Percentiles rank a stretch among this genome's conserved stretches.
phyloP scores from a whole-genome alignment of 345 rosid genomes.

The Lumnitzera racemosa region DNA sequence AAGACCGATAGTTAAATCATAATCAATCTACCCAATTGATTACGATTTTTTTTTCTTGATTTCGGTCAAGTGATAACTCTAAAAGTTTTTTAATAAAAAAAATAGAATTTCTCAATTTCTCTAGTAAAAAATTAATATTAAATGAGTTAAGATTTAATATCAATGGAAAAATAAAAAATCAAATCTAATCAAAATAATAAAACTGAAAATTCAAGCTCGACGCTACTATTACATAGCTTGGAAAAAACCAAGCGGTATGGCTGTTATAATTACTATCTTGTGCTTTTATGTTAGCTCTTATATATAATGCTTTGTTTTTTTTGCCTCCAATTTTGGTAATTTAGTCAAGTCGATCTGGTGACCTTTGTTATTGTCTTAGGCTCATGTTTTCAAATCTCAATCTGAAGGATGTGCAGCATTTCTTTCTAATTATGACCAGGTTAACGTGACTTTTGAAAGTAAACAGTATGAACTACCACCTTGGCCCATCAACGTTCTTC shows the following conservation, averaged over 20 bases:
- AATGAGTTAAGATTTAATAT: too few relatives aligned
- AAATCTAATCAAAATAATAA: too few relatives aligned
- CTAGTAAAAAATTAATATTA: too few relatives aligned
- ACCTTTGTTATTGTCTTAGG: slow-evolving; percentile 25
- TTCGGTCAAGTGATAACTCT: too few relatives aligned
- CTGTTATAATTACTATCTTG: neutral
- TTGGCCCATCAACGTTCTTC: slow-evolving; percentile 90
- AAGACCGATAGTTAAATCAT: too few relatives aligned
- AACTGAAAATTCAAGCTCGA: too few relatives aligned
- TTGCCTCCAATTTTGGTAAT: too few relatives aligned
- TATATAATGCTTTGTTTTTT: neutral
- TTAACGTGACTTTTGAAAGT: slow-evolving; percentile 48
- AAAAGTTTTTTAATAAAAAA: too few relatives aligned
- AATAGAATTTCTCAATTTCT: too few relatives aligned
- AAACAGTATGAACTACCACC: slow-evolving; percentile 65
- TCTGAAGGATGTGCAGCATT: slow-evolving; percentile 71
- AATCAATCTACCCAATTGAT: too few relatives aligned
- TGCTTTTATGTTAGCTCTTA: neutral
- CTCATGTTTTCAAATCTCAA: slow-evolving; percentile 53
- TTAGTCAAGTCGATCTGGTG: neutral
- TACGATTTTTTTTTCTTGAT: too few relatives aligned
- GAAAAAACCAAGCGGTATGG: slow-evolving; percentile 64
- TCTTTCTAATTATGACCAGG: slow-evolving; percentile 63
- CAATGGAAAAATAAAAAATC: too few relatives aligned
- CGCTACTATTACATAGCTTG: slow-evolving; percentile 45